A percentile compares a stretch with the other conserved stretches of the same genome.
Evolutionary conservation across 2,329 filamentous ascomycete genomes (phyloP).

Genomic region (Sarocladium brachiariae): DNA sequence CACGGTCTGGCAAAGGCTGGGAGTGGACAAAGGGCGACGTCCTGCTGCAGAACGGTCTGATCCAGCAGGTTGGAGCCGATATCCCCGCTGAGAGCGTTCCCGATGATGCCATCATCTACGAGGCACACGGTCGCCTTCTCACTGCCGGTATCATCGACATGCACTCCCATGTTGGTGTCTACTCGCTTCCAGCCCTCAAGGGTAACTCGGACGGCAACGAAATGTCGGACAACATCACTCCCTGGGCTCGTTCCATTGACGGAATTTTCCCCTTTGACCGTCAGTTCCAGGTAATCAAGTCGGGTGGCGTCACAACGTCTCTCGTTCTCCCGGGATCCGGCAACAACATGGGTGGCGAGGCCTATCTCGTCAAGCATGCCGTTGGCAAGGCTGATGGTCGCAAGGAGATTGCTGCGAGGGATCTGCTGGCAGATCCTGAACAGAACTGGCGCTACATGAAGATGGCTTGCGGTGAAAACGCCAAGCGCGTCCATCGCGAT

Average conservation of each 20-base stretch:
- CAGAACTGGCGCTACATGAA: slow-evolving; percentile 61
- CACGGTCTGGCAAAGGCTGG: slow-evolving; percentile 51
- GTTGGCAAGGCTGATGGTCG: slow-evolving; percentile 54
- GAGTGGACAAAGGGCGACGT: slow-evolving; percentile 55
- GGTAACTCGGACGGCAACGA: slow-evolving; percentile 58
- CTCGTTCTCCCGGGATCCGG: slow-evolving; percentile 51
- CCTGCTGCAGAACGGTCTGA: slow-evolving; percentile 53
- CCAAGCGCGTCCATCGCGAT: slow-evolving; percentile 50
- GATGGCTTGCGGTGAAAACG: slow-evolving; percentile 69
- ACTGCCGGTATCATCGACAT: slow-evolving; percentile 66
- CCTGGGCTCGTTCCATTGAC: slow-evolving; percentile 61
- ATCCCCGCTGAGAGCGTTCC: slow-evolving; percentile 38
- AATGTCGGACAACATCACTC: slow-evolving; percentile 56
- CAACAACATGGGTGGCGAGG: slow-evolving; percentile 70
- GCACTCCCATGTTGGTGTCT: slow-evolving; percentile 60
- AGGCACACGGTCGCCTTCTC: slow-evolving; percentile 54
- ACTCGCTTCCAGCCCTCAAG: slow-evolving; percentile 45
- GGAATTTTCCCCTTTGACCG: slow-evolving; percentile 31
- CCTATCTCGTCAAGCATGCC: slow-evolving; percentile 61
- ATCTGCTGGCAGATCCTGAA: slow-evolving; percentile 57
- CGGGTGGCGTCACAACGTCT: slow-evolving; percentile 38
- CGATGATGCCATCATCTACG: slow-evolving; percentile 42
- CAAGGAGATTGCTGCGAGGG: slow-evolving; percentile 53
- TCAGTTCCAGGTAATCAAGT: slow-evolving; percentile 33
- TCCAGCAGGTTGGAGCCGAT: slow-evolving; percentile 41